These are phyloP conservation scores for Sphaerulina musiva DNA, from an alignment of 2,329 filamentous ascomycete species.

Conservation along the genomic window DNA sequence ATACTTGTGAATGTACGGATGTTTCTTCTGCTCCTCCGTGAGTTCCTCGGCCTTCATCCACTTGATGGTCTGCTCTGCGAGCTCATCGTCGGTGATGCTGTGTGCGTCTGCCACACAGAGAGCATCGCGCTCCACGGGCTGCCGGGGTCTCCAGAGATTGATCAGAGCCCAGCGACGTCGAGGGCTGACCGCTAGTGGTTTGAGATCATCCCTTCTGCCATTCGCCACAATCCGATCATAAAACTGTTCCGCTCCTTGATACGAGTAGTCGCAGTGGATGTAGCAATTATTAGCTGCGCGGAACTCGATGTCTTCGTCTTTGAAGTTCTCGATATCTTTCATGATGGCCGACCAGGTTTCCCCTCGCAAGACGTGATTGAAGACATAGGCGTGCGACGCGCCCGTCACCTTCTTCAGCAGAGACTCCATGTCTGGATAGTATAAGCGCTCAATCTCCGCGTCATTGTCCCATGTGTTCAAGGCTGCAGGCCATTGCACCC, in stretches of 20 bases:
- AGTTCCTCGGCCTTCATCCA: constrained; percentile 11
- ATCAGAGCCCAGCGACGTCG: constrained; percentile 14
- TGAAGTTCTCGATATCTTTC: constrained; percentile 9
- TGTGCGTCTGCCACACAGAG: constrained; percentile 11
- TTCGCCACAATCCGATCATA: constrained; percentile 6
- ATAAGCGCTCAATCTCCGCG: constrained; percentile 6
- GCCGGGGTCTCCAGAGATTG: constrained; percentile 14
- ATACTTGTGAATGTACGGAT: constrained; percentile 1
- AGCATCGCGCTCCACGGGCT: constrained; percentile 9
- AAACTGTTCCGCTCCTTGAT: constrained; percentile 9
- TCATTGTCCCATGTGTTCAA: constrained; percentile 10
- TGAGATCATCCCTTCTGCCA: constrained; percentile 9
- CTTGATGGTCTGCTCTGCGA: constrained; percentile 6
- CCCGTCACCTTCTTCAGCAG: constrained; percentile 10
- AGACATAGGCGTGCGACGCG: constrained; percentile 8
- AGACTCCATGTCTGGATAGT: constrained; percentile 8
- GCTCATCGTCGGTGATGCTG: constrained; percentile 9
- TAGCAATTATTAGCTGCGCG: constrained; percentile 9
- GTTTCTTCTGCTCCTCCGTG: constrained; percentile 1
- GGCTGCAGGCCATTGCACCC: not conserved
- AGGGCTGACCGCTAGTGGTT: constrained; percentile 1
- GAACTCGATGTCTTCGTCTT: constrained; percentile 8
- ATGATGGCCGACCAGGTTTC: constrained; percentile 7
- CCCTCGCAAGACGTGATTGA: constrained; percentile 6
- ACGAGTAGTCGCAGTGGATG: constrained; percentile 9